Conservation (phyloP, 768 basidiomycete genomes). For the Pleurotus giganteus region DNA sequence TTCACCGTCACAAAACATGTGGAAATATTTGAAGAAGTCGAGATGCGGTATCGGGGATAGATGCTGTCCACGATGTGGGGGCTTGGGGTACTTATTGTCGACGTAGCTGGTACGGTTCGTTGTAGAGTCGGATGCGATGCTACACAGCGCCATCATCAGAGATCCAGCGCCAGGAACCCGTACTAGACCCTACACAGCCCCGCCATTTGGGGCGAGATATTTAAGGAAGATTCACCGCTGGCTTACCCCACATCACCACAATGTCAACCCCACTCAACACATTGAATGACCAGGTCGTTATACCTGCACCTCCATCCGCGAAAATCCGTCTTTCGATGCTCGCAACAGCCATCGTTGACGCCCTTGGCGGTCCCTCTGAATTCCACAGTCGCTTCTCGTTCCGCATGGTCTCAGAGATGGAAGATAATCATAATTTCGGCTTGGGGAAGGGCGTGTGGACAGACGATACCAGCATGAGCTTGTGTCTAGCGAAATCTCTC, state of each 20-base stretch:
- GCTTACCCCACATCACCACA: constrained; percentile 1
- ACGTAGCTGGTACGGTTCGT: too few species aligned
- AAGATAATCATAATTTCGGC: constrained; percentile 34
- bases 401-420: constrained; percentile 33
- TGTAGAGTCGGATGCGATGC: too few species aligned
- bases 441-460: constrained; percentile 42
- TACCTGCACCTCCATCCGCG: constrained; percentile 24
- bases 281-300: constrained; percentile 26
- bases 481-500: constrained; percentile 42
- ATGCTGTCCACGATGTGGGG: too few species aligned
- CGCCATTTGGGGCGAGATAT: too few species aligned
- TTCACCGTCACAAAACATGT: constrained; percentile 67
- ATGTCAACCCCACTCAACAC: constrained; percentile 11
- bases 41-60: constrained; percentile 54
- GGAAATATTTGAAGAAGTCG: constrained; percentile 79
- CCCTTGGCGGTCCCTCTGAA: constrained; percentile 44
- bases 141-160: too few species aligned
- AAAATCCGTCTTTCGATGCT: constrained; percentile 40
- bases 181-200: too few species aligned
- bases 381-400: constrained; percentile 37
- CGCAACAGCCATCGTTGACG: constrained; percentile 41
- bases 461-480: constrained; percentile 47
- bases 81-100: too few species aligned
- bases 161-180: too few species aligned
- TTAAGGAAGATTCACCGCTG: too few species aligned